Evolutionary conservation across 2,329 filamentous ascomycete genomes (phyloP), one percentile per base, ranked within the genome.

Genomic region (Ceratocystiopsis minuta): DNA sequence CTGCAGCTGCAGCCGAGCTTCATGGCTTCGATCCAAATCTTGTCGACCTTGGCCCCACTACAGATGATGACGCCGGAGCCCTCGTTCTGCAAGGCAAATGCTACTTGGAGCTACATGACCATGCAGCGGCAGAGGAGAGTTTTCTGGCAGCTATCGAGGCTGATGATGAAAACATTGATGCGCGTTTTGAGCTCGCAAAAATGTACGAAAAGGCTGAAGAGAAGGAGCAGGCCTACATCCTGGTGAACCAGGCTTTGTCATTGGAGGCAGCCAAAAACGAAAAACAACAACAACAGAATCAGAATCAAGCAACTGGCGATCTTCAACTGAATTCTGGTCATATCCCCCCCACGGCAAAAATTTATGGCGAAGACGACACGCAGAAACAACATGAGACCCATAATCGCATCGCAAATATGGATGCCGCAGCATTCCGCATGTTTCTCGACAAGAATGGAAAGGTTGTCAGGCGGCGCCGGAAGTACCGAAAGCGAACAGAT

Each of bases 131-230:
- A 0, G 79, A 88, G 52, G 75, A 81, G 48, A 81, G 75, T 53
- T 90, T 87, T 51, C 69, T 84, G 18, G 73, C 73, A 2, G 75
- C 87, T 12, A 75, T 85, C 34, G 74, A 84, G 40, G 69, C 75
- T 45, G 80, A 92, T 47, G 64, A 76, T 37, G 66, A 74, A 35
- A 77, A 80, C 44, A 75, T 88, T 38, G 78, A 86, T 47, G 82
- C 84, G 34, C 78, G 84, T 34, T 75, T 82, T 28, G 75, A 84
- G 51, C 66, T 95, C 11, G 84, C 84, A 13, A 86, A 81, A 52
- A 74, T 95, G 57, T 94, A 92, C 53, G 84, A 92, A 55, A 75
- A 70, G 48, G 70, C 71, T 37, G 77, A 77, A 47, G 74, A 79
- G 60, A 75, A 72, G 17, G 80, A 86, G 52, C 75, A 84, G 52